phyloP scores from a whole-genome alignment of 768 basidiomycete species.

The Phlebiopsis flavidoalba region DNA sequence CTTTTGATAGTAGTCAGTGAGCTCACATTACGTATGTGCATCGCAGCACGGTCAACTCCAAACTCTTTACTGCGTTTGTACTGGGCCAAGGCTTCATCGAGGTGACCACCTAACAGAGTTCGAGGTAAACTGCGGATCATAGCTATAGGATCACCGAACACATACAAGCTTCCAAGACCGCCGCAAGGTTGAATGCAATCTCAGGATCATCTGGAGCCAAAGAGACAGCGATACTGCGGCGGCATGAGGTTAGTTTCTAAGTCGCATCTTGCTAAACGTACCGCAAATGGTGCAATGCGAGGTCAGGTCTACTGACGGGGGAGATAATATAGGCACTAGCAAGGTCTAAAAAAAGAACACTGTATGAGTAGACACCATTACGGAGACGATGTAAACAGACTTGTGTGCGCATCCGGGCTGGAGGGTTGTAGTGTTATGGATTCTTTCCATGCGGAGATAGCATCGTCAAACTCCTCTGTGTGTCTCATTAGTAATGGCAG shows the following conservation, averaged over 20 bases:
- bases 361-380: not conserved
- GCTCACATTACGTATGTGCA: conserved; percentile 79
- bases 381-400: conserved; percentile 38
- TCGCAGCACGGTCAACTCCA: conserved; percentile 76
- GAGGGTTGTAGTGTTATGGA: conserved; percentile 76
- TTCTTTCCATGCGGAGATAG: conserved; percentile 83
- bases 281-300: conserved; percentile 82
- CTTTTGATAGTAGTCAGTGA: conserved; percentile 6
- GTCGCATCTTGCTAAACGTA: conserved; percentile 32
- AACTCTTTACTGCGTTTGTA: conserved; percentile 75
- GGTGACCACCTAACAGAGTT: conserved; percentile 53
- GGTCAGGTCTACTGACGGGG: conserved; percentile 73
- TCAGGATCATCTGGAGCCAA: conserved; percentile 87
- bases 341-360: conserved; percentile 35
- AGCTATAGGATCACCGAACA: not conserved
- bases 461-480: conserved; percentile 82
- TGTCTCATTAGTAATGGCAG: not conserved
- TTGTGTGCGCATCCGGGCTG: conserved; percentile 84
- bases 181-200: conserved; percentile 88
- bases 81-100: conserved; percentile 76
- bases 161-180: conserved; percentile 85
- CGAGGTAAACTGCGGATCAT: not conserved
- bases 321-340: conserved; percentile 89
- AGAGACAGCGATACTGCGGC: conserved; percentile 68
- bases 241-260: conserved; percentile 22